Base-by-base conservation (phyloP, 129 eudicot species). In the Scalesia atractyloides region DNA sequence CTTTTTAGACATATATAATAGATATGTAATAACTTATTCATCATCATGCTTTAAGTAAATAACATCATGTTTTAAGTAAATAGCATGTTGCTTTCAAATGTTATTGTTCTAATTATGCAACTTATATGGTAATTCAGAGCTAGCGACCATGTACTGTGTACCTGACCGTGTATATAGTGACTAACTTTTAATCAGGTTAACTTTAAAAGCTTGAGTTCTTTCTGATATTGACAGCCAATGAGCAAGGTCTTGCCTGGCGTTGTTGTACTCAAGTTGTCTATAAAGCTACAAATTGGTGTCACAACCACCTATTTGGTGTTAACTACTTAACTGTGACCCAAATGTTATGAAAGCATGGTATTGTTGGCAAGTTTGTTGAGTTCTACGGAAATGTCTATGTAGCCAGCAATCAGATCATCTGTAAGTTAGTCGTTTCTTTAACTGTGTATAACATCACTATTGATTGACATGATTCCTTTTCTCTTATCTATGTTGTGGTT, bases 231-330 rank as follows among this genome's bases (percentile, higher is more conserved):
- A 78, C 86, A 94, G 98, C 96, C 98, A 64, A 94, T 94, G 98
- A 93, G 98, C 95, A 93, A 89, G 98, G 98, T 93, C 74, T 82
- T 93, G 72, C 98, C 98, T 47, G 97, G 98, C 78, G 98, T 93
- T 68, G 98, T 93, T 74, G 97, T 97, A 9, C 87, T 93, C 75
- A 89, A 86, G 79, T 39, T 93, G 85, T 73, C 84, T 56, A 97
- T 97, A 22, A 94, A 94, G 76, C 77, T 94, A 84, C 84, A 70
- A 39, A 84, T 90, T 83, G 99, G 99, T 70, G 97, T 94, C 39
- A 94, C 99, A 34, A 97, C 99, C 17, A 94, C 99, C 18, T 97
- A 94, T 79, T 86, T 94, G 91, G 99, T 94, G 78, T 76, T 94
- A 50, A 22, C 26, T 22, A 22, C 26, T 22, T 22, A 22, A 94